phyloP scores from a whole-genome alignment of 1,284 basidiomycete genomes.

The Cutaneotrichosporon sp. region DNA sequence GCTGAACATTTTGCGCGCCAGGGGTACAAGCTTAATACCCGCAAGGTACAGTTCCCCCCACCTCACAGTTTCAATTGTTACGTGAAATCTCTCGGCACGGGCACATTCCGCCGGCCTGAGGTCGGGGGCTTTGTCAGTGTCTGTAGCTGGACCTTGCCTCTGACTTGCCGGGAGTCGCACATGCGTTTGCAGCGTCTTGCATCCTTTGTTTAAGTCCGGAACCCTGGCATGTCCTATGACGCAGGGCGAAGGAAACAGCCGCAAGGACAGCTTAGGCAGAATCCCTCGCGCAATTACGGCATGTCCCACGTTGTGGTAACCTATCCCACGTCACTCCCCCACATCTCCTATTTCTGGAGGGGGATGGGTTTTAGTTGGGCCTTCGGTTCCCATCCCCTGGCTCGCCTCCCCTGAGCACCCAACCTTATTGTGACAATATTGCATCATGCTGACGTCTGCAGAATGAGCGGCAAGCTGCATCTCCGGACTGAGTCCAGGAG shows the following conservation, averaged over 20 bases:
- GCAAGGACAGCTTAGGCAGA: no score
- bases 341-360: not conserved
- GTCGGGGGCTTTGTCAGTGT: no score
- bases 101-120: not conserved
- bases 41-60: conserved; percentile 29
- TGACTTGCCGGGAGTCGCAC: no score
- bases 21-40: conserved; percentile 45
- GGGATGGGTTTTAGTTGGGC: no score
- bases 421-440: not conserved
- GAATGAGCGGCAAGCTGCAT: conserved; percentile 8
- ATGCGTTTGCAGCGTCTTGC: no score
- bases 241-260: no score
- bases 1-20: conserved; percentile 43
- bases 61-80: not conserved
- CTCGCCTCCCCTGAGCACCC: no score
- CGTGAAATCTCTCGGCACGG: not conserved
- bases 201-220: no score
- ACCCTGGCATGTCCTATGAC: no score
- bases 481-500: no score
- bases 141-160: no score
- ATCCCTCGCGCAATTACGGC: not conserved
- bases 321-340: not conserved
- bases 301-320: not conserved
- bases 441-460: not conserved
- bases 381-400: no score